phyloP scores from a whole-genome alignment of 495 filamentous ascomycete species.

The Hypoxylon rickii region DNA sequence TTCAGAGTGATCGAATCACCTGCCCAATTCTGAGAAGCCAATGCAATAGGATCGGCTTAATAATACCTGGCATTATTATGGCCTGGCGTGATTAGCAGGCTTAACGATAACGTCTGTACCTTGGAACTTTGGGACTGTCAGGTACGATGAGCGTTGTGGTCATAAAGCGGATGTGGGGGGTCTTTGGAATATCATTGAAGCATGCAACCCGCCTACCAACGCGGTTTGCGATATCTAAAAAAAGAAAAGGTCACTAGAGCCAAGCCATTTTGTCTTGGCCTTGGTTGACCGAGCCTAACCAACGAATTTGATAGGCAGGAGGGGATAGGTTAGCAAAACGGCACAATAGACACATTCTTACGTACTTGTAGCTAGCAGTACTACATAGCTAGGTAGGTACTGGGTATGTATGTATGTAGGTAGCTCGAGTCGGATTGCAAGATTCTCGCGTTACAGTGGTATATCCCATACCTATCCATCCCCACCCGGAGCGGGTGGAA shows the following conservation, averaged over 20 bases:
- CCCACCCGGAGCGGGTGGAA: conserved; percentile 1
- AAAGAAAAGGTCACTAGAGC: conserved; percentile 16
- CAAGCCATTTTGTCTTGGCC: conserved; percentile 15
- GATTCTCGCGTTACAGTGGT: conserved; percentile 8
- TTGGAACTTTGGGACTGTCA: conserved; percentile 22
- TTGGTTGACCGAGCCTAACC: conserved; percentile 18
- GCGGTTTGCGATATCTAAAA: conserved; percentile 15
- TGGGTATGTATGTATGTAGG: too few relatives aligned
- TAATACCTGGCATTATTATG: conserved; percentile 1
- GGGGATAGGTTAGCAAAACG: conserved; percentile 9
- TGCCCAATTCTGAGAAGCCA: conserved; percentile 13
- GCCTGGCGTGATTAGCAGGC: conserved; percentile 9
- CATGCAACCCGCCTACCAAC: conserved; percentile 18
- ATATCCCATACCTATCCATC: conserved; percentile 17
- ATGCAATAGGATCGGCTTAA: conserved; percentile 6
- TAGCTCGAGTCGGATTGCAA: conserved; percentile 7
- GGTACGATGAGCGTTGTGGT: conserved; percentile 26
- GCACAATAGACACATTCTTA: neutral
- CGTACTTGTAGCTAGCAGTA: too few relatives aligned
- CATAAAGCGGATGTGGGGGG: conserved; percentile 22
- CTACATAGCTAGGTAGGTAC: too few relatives aligned
- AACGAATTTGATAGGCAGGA: conserved; percentile 5
- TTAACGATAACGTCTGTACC: neutral
- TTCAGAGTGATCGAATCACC: conserved; percentile 7
- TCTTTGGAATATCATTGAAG: neutral